These are phyloP conservation scores for Pseudocercospora pini-densiflorae DNA, from an alignment of 2,329 filamentous ascomycete species.

Conservation along the genomic window DNA sequence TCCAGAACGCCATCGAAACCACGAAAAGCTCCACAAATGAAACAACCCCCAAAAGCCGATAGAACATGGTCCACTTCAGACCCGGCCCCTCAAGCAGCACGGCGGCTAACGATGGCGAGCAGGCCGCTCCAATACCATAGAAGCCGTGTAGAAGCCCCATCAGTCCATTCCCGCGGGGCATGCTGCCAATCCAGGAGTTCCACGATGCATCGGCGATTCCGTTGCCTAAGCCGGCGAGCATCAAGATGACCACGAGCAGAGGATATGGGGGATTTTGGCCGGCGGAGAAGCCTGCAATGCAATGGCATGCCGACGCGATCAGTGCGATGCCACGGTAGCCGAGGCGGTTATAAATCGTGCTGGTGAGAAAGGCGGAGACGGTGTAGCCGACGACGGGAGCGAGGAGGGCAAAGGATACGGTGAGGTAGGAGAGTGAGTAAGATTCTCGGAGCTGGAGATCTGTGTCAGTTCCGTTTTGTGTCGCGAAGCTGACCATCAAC, in stretches of 20 bases:
- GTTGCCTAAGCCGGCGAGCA: slow-evolving; percentile 69
- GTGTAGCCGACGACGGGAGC: slow-evolving; percentile 66
- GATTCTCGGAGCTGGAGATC: slow-evolving; percentile 53
- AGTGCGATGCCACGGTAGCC: slow-evolving; percentile 73
- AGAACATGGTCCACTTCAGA: slow-evolving; percentile 12
- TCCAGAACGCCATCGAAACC: slow-evolving; percentile 11
- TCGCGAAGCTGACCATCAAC: neutral
- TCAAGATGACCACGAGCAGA: slow-evolving; percentile 63
- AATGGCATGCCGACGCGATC: slow-evolving; percentile 62
- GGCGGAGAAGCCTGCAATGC: slow-evolving; percentile 44
- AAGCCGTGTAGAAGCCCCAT: slow-evolving; percentile 70
- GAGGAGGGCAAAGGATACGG: slow-evolving; percentile 66
- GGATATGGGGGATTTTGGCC: slow-evolving; percentile 67
- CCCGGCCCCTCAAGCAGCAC: slow-evolving; percentile 8
- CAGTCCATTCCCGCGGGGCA: slow-evolving; percentile 72
- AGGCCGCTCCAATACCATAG: slow-evolving; percentile 70
- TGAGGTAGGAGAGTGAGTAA: slow-evolving; percentile 61
- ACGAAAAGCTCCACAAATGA: slow-evolving; percentile 9
- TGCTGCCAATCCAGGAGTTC: slow-evolving; percentile 66
- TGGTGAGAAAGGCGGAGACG: slow-evolving; percentile 63
- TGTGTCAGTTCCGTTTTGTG: neutral
- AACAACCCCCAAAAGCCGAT: slow-evolving; percentile 11
- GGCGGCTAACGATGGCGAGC: slow-evolving; percentile 54
- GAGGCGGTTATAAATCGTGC: slow-evolving; percentile 62
- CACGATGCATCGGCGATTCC: slow-evolving; percentile 65